Base-by-base conservation (phyloP, 805 yeast species). In the Tetrapisispora fleetii region DNA sequence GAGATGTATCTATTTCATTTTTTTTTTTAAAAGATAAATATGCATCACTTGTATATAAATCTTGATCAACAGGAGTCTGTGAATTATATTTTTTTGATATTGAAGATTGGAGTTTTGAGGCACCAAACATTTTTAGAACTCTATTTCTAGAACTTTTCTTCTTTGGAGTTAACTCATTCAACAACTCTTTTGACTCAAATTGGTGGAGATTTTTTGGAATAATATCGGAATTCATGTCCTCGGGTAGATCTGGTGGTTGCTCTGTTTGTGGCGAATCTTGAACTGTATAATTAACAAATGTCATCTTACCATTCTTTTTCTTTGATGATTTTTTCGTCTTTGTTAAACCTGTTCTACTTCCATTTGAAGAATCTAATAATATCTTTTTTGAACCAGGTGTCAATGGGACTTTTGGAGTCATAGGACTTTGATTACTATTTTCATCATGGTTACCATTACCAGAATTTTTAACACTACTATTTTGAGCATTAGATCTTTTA, bases 241-340 rank as follows among this genome's bases (percentile, higher is more conserved):
- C 19, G 28, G 30, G 22, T 7, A 10, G 5, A 18, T 37, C 41
- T 4, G 14, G 19, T 13, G 35, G 21, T 10, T 38, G 32, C 11
- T 45, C 38, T 39, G 37, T 32, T 24, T 36, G 27, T 5, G 43
- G 43, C 1, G 48, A 52, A 35, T 63, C 66, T 40, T 63, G 65
- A 9, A 64, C 67, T 18, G 67, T 63, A 45, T 63, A 64, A 50
- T 64, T 64, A 9, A 64, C 68, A 48, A 64, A 64, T 6, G 62
- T 66, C 65, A 64, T 62, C 28, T 57, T 60, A 16, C 62, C 60
- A 14, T 53, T 50, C 35, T 51, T 57, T 38, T 50, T 54, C 46
- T 51, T 52, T 8, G 46, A 42, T 22, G 45, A 47, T 44, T 54
- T 56, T 43, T 55, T 53, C 1, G 56, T 47, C 27, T 55, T 57